Evolutionary conservation across 768 basidiomycete genomes (phyloP), one percentile per base, ranked within the genome.

Genomic region (Mycena haematopus): DNA sequence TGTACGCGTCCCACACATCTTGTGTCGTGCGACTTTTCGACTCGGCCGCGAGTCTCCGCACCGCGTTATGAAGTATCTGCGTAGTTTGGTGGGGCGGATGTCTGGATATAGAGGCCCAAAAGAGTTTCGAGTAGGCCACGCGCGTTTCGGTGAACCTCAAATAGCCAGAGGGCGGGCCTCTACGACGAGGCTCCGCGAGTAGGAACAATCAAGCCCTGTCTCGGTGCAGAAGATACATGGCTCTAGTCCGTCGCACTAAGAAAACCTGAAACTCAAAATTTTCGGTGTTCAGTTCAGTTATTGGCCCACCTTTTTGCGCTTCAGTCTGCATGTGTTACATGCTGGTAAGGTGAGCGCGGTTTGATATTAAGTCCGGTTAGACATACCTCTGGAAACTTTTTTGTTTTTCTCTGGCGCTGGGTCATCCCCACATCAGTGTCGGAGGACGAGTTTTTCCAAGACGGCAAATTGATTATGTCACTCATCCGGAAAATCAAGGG

Each of bases 291-390:
- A 52, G 13, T 14, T 13, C n/a, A 31, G 15, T 27, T 14, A 19
- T 33, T 4, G 2, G 51, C 60, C 3, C 22, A 74, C 73, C 68
- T 74, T 73, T 58, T 73, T 74, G 36, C 73, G 71, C 56, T 74
- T 74, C 50, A 74, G 61, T 51, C 73, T 68, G 53, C 73, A 74
- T 29, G 73, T 74, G 40, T 74, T 74, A 58, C 73, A 74, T 11
- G 73, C 73, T 74, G 13, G 25, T 29, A 27, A 49, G 10, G 40
- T 53, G 5, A 60, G 58, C 17, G 51, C 14, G 19, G 22, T 35
- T n/a, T 8, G 46, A 2, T 42, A 42, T 42, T 3, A n/a, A 8
- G 24, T 15, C 13, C 29, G 29, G 2, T 25, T 60, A 45, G n/a
- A n/a, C n/a, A n/a, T 22, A 69, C 69, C 69, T 69, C 69, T 36